Evolutionary conservation across 331 rosid species (phyloP).

Genomic region (Cucumis variabilis): DNA sequence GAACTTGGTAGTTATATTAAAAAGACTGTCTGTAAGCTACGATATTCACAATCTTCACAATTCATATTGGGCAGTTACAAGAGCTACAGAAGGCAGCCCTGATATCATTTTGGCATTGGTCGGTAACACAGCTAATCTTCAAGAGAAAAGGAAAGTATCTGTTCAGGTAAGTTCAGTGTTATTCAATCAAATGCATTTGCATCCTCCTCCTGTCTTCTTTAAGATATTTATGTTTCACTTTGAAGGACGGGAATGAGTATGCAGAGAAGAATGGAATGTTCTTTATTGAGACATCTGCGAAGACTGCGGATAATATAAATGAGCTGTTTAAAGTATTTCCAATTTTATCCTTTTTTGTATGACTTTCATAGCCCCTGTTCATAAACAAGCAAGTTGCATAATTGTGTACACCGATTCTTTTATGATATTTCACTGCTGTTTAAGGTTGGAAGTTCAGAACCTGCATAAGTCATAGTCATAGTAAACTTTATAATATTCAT

Average conservation of each 20-base stretch:
- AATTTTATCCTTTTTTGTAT: constrained; percentile 1
- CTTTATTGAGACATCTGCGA: constrained; percentile 98
- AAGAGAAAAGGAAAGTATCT: constrained; percentile 87
- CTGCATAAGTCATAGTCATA: background rate
- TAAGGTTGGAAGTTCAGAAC: background rate
- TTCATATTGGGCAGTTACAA: constrained; percentile 42
- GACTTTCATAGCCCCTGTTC: background rate
- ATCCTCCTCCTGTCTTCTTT: background rate
- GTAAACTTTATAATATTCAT: background rate
- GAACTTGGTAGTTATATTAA: background rate
- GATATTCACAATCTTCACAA: background rate
- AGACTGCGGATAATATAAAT: constrained; percentile 96
- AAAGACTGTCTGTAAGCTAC: background rate
- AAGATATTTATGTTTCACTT: constrained; percentile 18
- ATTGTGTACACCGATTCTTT: background rate
- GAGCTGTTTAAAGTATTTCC: constrained; percentile 89
- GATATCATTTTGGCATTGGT: constrained; percentile 98
- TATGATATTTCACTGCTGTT: constrained; percentile 20
- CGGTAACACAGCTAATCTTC: constrained; percentile 97
- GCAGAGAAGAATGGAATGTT: constrained; percentile 98
- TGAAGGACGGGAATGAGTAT: constrained; percentile 87
- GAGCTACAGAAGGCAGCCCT: constrained; percentile 95
- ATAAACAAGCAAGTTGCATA: background rate
- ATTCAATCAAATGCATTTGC: constrained; percentile 28
- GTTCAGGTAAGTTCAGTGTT: constrained; percentile 59